Evolutionary conservation across 495 filamentous ascomycete species (phyloP).

Genomic region (Astrocystis sublimbata): DNA sequence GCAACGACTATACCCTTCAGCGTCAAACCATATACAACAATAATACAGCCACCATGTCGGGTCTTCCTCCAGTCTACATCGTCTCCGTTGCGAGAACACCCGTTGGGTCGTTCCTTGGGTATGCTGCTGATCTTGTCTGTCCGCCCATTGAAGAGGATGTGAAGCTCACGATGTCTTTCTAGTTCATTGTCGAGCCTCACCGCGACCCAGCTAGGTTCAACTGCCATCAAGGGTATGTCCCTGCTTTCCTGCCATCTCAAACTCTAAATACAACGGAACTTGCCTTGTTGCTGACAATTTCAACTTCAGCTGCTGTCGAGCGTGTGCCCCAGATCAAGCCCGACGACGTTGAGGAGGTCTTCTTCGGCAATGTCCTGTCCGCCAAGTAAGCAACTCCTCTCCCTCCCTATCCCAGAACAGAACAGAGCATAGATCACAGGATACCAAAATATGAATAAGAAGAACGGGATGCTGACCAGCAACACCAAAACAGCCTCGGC

Average conservation of each 20-base stretch:
- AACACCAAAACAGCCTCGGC: constrained; percentile 69
- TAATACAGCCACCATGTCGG: constrained; percentile 47
- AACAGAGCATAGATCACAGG: neutral
- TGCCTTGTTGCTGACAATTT: constrained; percentile 14
- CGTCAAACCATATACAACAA: neutral
- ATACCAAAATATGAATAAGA: neutral
- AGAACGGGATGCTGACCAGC: constrained; percentile 22
- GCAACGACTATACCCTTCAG: neutral
- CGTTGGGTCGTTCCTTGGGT: constrained; percentile 92
- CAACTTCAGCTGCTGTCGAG: constrained; percentile 71
- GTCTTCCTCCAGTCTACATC: constrained; percentile 86
- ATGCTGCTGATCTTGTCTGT: constrained; percentile 30
- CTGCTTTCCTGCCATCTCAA: constrained; percentile 8
- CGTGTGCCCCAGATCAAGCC: constrained; percentile 82
- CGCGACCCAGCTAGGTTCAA: constrained; percentile 83
- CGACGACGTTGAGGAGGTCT: constrained; percentile 88
- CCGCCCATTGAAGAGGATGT: constrained; percentile 6
- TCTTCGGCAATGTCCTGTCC: constrained; percentile 96
- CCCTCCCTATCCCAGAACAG: neutral
- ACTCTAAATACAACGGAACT: neutral
- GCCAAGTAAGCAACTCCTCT: constrained; percentile 74
- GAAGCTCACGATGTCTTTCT: constrained; percentile 23
- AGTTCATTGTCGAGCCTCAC: constrained; percentile 80
- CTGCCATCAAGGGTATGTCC: constrained; percentile 82
- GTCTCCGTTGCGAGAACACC: constrained; percentile 89